A percentile compares a stretch with the other conserved stretches of the same genome.
Conservation (phyloP, 164 flowering plant genomes). For the Liquidambar formosana region DNA sequence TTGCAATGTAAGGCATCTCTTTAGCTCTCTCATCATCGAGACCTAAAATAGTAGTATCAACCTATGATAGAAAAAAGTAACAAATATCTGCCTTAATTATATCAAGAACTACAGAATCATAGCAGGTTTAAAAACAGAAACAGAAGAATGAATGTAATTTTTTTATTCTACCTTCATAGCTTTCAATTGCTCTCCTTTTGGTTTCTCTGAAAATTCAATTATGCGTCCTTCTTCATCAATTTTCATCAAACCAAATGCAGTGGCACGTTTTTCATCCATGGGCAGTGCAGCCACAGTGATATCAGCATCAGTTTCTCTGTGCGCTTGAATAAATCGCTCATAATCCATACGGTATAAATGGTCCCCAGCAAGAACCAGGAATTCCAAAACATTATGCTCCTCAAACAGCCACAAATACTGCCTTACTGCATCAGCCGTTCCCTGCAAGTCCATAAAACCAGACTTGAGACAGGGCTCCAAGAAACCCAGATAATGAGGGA, state of each 20-base stretch:
- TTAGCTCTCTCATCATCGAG: slow-evolving; percentile 92
- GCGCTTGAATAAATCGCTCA: slow-evolving; percentile 81
- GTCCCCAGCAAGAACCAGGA: slow-evolving; percentile 85
- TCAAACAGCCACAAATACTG: slow-evolving; percentile 93
- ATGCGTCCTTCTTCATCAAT: slow-evolving; percentile 91
- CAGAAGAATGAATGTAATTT: neutral
- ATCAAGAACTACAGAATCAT: neutral
- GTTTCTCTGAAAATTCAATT: slow-evolving; percentile 80
- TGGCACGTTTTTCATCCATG: slow-evolving; percentile 82
- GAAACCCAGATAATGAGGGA: too few species aligned
- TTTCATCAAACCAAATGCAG: slow-evolving; percentile 92
- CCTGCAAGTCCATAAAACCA: slow-evolving; percentile 35
- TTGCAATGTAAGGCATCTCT: slow-evolving; percentile 93
- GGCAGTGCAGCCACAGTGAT: slow-evolving; percentile 94
- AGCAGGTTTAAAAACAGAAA: neutral
- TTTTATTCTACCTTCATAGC: slow-evolving; percentile 61
- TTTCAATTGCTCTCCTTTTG: slow-evolving; percentile 84
- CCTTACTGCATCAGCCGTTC: slow-evolving; percentile 97
- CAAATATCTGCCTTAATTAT: neutral
- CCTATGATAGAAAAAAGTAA: slow-evolving; percentile 34
- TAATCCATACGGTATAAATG: slow-evolving; percentile 94
- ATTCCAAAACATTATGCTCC: slow-evolving; percentile 84
- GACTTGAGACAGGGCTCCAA: too few species aligned
- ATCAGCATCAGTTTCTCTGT: slow-evolving; percentile 89
- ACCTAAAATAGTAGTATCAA: slow-evolving; percentile 80